phyloP scores from a whole-genome alignment of 2,329 filamentous ascomycete genomes.

The Hymenoscyphus infarciens region DNA sequence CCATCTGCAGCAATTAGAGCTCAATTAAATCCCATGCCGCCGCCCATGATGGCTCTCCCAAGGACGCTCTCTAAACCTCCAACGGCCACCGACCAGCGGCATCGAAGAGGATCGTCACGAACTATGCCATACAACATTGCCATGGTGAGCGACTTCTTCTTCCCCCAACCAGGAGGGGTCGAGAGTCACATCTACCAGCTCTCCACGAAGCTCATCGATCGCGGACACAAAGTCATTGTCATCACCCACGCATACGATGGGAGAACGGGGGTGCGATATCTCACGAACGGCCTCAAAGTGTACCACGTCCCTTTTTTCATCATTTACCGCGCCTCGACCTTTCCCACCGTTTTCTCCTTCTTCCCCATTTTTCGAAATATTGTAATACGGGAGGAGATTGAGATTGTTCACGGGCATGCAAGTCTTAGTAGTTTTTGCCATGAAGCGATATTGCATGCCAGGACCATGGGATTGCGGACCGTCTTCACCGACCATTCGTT shows the following conservation, averaged over 20 bases:
- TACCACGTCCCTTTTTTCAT: conserved; percentile 96
- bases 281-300: conserved; percentile 97
- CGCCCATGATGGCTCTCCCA: background rate
- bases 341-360: conserved; percentile 97
- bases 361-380: conserved; percentile 98
- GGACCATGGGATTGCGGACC: conserved; percentile 93
- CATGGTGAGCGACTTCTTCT: conserved; percentile 99
- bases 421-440: conserved; percentile 91
- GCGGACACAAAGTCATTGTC: conserved; percentile 95
- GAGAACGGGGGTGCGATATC: conserved; percentile 85
- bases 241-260: conserved; percentile 94
- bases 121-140: conserved; percentile 59
- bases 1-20: background rate
- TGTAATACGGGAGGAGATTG: conserved; percentile 86
- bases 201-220: conserved; percentile 92
- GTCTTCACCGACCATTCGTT: conserved; percentile 97
- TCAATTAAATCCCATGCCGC: background rate
- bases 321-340: conserved; percentile 88
- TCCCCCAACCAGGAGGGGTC: conserved; percentile 91
- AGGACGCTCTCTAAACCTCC: background rate
- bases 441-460: conserved; percentile 88
- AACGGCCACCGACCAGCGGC: conserved; percentile 12
- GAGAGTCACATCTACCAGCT: conserved; percentile 99
- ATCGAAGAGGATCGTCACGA: background rate
- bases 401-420: conserved; percentile 97